phyloP scores from a whole-genome alignment of 1,284 basidiomycete species.

The Puccinia horiana region DNA sequence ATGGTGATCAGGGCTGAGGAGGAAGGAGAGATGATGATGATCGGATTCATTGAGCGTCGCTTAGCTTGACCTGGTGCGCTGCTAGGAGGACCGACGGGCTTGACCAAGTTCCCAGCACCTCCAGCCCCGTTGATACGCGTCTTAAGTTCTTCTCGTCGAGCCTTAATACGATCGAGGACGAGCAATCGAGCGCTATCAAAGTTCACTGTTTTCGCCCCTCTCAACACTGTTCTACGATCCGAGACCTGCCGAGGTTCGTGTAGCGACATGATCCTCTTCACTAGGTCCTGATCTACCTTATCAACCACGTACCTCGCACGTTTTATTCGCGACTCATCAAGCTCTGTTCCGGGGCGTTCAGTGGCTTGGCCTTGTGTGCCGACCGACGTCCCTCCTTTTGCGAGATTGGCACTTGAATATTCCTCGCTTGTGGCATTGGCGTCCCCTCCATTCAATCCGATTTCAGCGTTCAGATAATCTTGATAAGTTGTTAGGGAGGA shows the following conservation, averaged over 20 bases:
- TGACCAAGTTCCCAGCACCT: constrained; percentile 15
- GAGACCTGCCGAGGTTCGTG: constrained; percentile 59
- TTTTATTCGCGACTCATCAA: constrained; percentile 65
- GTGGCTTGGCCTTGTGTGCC: constrained; percentile 51
- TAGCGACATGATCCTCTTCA: constrained; percentile 72
- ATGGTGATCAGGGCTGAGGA: constrained; percentile 93
- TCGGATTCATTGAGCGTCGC: constrained; percentile 66
- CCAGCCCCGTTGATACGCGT: constrained; percentile 60
- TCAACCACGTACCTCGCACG: constrained; percentile 71
- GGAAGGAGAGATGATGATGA: constrained; percentile 93
- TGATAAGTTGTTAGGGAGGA: constrained; percentile 45
- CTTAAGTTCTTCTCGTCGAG: constrained; percentile 67
- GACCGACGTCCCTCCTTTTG: constrained; percentile 33
- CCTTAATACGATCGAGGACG: constrained; percentile 74
- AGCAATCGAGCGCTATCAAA: constrained; percentile 68
- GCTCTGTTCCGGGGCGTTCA: constrained; percentile 62
- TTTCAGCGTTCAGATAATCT: constrained; percentile 45
- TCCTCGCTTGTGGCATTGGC: constrained; percentile 61
- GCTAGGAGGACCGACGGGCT: constrained; percentile 17
- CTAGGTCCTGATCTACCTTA: constrained; percentile 73
- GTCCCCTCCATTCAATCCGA: constrained; percentile 40
- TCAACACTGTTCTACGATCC: constrained; percentile 73
- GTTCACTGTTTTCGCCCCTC: constrained; percentile 72
- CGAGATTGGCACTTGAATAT: constrained; percentile 66
- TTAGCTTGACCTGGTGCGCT: constrained; percentile 38